Evolutionary conservation across 257 asterid species (phyloP).

Genomic region (Cynanchum wilfordii): DNA sequence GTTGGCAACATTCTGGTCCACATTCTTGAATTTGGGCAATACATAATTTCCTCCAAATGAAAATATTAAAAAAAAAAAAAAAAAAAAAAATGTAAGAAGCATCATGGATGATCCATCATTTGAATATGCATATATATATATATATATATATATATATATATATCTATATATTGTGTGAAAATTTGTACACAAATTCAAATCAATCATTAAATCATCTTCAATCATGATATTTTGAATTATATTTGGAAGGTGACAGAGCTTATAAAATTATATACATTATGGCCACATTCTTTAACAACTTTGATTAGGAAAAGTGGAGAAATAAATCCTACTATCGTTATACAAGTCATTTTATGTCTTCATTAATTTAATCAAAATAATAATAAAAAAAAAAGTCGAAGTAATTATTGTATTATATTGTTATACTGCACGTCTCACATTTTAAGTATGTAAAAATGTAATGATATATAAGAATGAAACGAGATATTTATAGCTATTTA

Average conservation of each 20-base stretch:
- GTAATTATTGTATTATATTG: too few relatives aligned
- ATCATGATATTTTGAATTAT: constrained; percentile 13
- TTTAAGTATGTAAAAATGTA: too few relatives aligned
- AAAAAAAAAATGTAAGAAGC: not conserved
- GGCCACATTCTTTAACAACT: not conserved
- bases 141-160: not conserved
- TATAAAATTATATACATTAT: not conserved
- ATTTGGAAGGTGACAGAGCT: too few relatives aligned
- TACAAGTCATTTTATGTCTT: too few relatives aligned
- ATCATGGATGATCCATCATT: constrained; percentile 4
- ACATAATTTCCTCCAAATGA: constrained; percentile 7
- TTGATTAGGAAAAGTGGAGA: not conserved
- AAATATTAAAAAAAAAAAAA: not conserved
- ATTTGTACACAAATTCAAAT: constrained; percentile 10
- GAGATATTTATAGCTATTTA: too few relatives aligned
- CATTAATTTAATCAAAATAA: too few relatives aligned
- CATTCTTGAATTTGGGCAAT: not conserved
- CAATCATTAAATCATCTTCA: constrained; percentile 12
- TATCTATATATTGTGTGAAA: not conserved
- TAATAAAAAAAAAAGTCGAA: too few relatives aligned
- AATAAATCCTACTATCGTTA: too few relatives aligned
- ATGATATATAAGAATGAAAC: too few relatives aligned
- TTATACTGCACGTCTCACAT: too few relatives aligned
- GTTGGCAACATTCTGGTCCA: not conserved
- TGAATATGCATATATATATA: constrained; percentile 5